A percentile compares a stretch with the other conserved stretches of the same genome.
Evolutionary conservation across 2,329 filamentous ascomycete genomes (phyloP).

Genomic region (Rhexocercosporidium sp.): DNA sequence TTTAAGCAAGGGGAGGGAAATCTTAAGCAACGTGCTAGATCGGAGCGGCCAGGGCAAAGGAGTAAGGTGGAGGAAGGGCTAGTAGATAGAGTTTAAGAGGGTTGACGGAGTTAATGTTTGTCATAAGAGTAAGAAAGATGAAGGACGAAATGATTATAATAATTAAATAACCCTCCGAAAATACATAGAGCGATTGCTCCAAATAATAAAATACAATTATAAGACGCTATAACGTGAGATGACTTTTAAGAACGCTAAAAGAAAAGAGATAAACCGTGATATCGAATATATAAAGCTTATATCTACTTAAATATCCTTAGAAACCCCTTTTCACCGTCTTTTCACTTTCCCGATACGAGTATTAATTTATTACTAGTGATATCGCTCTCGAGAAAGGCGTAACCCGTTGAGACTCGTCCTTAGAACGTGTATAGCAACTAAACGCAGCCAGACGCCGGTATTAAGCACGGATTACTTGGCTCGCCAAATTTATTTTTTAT

Average conservation of each 20-base stretch:
- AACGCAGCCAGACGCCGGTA: neutral
- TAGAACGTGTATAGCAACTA: neutral
- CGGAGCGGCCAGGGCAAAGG: neutral
- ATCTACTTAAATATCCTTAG: neutral
- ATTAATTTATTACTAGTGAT: neutral
- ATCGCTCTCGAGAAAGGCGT: neutral
- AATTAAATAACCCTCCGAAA: neutral
- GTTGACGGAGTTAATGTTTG: neutral
- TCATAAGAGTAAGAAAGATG: neutral
- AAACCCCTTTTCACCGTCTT: neutral
- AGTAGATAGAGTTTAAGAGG: neutral
- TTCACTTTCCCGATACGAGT: neutral
- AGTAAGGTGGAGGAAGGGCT: neutral
- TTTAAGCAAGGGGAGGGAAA: neutral
- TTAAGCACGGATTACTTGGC: neutral
- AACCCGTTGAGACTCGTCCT: neutral
- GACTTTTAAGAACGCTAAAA: neutral
- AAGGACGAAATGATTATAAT: neutral
- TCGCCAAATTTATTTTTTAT: neutral
- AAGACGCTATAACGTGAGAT: too few species aligned
- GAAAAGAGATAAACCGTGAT: neutral
- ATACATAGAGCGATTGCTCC: neutral
- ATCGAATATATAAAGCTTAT: neutral
- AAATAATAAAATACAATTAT: neutral
- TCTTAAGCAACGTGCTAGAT: neutral